Base-by-base conservation (phyloP, 139 green algal genomes). In the Gonium pectorale region DNA sequence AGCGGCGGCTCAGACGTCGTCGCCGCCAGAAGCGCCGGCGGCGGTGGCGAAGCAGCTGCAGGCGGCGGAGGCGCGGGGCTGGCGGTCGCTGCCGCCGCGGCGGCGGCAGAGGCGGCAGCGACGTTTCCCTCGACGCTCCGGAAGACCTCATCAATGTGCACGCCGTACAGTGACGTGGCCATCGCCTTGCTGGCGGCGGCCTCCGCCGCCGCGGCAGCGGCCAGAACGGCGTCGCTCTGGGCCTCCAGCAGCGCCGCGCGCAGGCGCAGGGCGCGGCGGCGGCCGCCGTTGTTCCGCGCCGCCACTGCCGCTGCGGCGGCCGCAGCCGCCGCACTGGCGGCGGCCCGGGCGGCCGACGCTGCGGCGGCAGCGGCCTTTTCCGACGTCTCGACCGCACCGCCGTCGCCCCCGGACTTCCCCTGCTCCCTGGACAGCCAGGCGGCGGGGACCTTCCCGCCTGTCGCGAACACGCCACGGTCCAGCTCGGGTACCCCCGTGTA, bases 401-500 rank as follows among this genome's bases (percentile, higher is more conserved):
- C 7, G 68, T 41, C 68, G 27, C 68, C 68, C 49, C 13, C 49
- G 49, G 49, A 26, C 13, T 26, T 56, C 13, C 17, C 49, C 49
- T 56, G 49, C 49, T 56, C 49, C 13, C 17, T 13, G 49, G 49
- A 17, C 56, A 64, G 56, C 24, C 21, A 33, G 21, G 24, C 15
- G 17, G 5, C 56, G 41, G 68, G 68, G 60, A 77, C 68, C 43
- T 62, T 43, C 9, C 68, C 68, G 29, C 68, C 68, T 2, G 68
- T 77, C 5, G 68, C 41, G 15, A 77, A 41, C 33, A 77, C 44
- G 43, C 43, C 43, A 60, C 68, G 68, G n/a, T 77, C 43, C 26
- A 77, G 68, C 68, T 77, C 68, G 37, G 68, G 68, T 41, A 62
- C 68, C 24, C 68, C 68, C 11, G 68, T 77, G 68, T 43, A n/a